These are phyloP conservation scores for Saccharomyces hybrid DNA, from an alignment of 1,139 yeast species.

Conservation along the genomic window DNA sequence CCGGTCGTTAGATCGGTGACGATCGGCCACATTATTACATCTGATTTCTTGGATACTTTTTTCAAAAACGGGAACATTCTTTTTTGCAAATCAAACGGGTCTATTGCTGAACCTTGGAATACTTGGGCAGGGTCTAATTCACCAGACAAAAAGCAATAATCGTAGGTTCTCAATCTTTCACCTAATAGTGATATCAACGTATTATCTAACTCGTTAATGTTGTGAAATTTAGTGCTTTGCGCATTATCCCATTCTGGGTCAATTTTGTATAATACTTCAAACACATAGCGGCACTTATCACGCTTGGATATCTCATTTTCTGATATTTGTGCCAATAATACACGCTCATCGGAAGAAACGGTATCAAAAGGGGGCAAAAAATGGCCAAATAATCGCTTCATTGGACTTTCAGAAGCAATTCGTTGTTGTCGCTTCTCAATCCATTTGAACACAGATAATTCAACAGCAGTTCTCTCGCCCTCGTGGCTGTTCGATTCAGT, in stretches of 20 bases:
- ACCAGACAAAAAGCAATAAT: constrained; percentile 15
- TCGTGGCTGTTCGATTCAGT: too few species aligned
- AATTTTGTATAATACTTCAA: constrained; percentile 8
- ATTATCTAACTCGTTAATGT: constrained; percentile 11
- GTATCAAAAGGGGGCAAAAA: too few species aligned
- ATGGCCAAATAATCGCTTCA: too few species aligned
- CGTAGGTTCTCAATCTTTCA: constrained; percentile 19
- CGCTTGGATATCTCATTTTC: too few species aligned
- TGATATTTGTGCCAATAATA: too few species aligned
- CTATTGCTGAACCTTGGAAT: neutral
- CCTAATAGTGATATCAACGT: constrained; percentile 10
- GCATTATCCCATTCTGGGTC: constrained; percentile 18
- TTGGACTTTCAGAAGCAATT: too few species aligned
- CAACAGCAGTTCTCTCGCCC: too few species aligned
- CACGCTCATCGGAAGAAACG: too few species aligned
- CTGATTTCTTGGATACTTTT: neutral
- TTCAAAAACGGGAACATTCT: constrained; percentile 22
- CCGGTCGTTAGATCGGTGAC: constrained; percentile 13
- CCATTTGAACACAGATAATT: too few species aligned
- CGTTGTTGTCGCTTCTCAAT: too few species aligned
- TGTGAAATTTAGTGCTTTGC: constrained; percentile 7
- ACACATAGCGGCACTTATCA: too few species aligned
- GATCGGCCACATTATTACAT: constrained; percentile 14
- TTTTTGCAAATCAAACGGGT: constrained; percentile 10
- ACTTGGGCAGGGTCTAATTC: neutral